Conservation (phyloP, 2,329 filamentous ascomycete genomes). For the Penicillium sumatraense region DNA sequence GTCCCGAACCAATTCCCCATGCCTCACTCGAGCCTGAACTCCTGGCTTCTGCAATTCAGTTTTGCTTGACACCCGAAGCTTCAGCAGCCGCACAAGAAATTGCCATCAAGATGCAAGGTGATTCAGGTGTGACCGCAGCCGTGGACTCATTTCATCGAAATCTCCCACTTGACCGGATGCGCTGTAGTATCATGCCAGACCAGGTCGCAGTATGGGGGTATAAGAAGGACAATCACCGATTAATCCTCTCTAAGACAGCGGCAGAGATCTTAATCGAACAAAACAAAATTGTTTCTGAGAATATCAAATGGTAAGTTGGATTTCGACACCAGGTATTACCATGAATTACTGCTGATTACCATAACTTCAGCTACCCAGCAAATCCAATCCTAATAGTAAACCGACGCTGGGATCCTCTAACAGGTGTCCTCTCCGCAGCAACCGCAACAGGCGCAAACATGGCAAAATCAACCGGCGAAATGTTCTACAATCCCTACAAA, state of each 20-base stretch:
- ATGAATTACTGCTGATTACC: background rate
- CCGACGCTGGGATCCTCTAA: constrained; percentile 40
- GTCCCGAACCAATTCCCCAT: constrained; percentile 54
- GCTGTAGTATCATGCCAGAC: constrained; percentile 29
- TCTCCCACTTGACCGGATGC: constrained; percentile 30
- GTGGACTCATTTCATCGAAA: constrained; percentile 52
- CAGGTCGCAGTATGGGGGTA: constrained; percentile 32
- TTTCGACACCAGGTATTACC: too few species aligned
- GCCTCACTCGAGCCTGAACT: constrained; percentile 50
- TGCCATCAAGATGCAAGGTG: constrained; percentile 43
- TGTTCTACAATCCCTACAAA: constrained; percentile 35
- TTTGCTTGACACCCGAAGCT: constrained; percentile 47
- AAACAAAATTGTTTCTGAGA: constrained; percentile 21
- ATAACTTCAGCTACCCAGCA: constrained; percentile 24
- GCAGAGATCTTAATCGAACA: constrained; percentile 31
- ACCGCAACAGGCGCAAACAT: constrained; percentile 32
- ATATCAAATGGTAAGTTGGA: constrained; percentile 26
- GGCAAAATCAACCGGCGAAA: constrained; percentile 28
- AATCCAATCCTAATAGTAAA: constrained; percentile 40
- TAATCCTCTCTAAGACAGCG: constrained; percentile 30
- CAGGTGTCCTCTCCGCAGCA: constrained; percentile 30
- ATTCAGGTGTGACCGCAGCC: constrained; percentile 47
- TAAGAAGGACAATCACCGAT: constrained; percentile 8
- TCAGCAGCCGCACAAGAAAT: constrained; percentile 43
- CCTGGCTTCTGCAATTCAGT: constrained; percentile 52